phyloP scores from a whole-genome alignment of 2,329 filamentous ascomycete species.

The Trichoderma koningii region DNA sequence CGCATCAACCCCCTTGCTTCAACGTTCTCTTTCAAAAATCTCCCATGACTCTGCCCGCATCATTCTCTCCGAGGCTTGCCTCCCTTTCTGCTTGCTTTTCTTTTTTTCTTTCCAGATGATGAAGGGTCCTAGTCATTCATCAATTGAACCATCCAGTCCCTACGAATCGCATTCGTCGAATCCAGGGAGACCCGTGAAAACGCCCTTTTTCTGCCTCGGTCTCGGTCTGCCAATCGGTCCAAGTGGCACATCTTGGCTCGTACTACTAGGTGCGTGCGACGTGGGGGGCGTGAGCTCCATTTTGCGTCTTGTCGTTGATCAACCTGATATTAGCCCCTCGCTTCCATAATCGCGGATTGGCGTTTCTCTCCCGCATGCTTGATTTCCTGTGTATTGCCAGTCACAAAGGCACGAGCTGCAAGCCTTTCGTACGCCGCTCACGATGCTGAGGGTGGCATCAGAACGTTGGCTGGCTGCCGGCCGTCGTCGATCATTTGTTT shows the following conservation, averaged over 20 bases:
- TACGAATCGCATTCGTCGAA: conserved; percentile 4
- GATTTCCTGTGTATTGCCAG: not conserved
- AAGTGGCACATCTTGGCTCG: conserved; percentile 14
- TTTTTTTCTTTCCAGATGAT: not conserved
- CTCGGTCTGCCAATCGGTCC: conserved; percentile 24
- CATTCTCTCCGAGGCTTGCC: not conserved
- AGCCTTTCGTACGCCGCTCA: not conserved
- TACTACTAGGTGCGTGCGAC: not conserved
- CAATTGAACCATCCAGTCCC: not conserved
- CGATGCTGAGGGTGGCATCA: not conserved
- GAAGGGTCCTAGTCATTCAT: not conserved
- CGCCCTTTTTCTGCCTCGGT: not conserved
- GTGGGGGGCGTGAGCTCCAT: conserved; percentile 15
- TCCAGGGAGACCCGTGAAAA: not conserved
- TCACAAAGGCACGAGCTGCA: not conserved
- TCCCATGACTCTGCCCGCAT: not conserved
- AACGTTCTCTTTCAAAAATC: not conserved
- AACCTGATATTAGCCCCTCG: conserved; percentile 7
- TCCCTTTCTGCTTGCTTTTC: not conserved
- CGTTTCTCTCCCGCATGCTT: not conserved
- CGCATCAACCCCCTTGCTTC: conserved; percentile 6
- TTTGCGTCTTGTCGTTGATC: conserved; percentile 15
- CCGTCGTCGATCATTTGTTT: not conserved
- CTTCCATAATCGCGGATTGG: conserved; percentile 9
- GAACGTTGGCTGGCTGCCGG: not conserved